Percentiles rank a stretch among this genome's conserved stretches.
Conservation (phyloP, 495 filamentous ascomycete species). For the Aspergillus sclerotioniger region DNA sequence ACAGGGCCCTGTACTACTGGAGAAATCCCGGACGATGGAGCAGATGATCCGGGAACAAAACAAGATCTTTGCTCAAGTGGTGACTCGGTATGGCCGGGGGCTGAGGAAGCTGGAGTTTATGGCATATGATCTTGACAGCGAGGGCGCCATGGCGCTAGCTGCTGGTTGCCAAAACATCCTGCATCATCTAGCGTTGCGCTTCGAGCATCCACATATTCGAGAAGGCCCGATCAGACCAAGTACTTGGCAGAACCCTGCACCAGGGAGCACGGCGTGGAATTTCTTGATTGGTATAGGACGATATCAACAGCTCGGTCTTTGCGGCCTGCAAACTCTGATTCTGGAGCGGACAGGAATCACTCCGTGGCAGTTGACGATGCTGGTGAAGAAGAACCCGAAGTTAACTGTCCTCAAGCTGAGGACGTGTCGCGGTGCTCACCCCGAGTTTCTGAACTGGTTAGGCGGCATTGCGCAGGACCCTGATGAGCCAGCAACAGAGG, state of each 20-base stretch:
- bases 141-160: constrained; percentile 24
- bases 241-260: constrained; percentile 28
- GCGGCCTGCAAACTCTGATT: constrained; percentile 25
- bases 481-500: constrained; percentile 12
- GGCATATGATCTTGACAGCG: constrained; percentile 29
- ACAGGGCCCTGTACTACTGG: not conserved
- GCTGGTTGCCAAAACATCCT: constrained; percentile 24
- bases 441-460: constrained; percentile 34
- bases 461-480: constrained; percentile 23
- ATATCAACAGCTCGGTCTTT: constrained; percentile 18
- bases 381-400: constrained; percentile 30
- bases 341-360: constrained; percentile 37
- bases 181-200: constrained; percentile 33
- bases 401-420: constrained; percentile 29
- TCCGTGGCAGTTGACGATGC: constrained; percentile 34
- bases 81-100: constrained; percentile 25
- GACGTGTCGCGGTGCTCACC: constrained; percentile 32
- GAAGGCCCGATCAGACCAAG: constrained; percentile 25
- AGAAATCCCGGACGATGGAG: constrained; percentile 13
- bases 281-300: constrained; percentile 26
- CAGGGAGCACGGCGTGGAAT: constrained; percentile 34
- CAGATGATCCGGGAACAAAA: constrained; percentile 28
- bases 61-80: constrained; percentile 21
- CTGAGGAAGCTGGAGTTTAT: constrained; percentile 31
- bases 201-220: constrained; percentile 37